phyloP scores from a whole-genome alignment of 2,329 filamentous ascomycete species.

The Colletotrichum coccodes region DNA sequence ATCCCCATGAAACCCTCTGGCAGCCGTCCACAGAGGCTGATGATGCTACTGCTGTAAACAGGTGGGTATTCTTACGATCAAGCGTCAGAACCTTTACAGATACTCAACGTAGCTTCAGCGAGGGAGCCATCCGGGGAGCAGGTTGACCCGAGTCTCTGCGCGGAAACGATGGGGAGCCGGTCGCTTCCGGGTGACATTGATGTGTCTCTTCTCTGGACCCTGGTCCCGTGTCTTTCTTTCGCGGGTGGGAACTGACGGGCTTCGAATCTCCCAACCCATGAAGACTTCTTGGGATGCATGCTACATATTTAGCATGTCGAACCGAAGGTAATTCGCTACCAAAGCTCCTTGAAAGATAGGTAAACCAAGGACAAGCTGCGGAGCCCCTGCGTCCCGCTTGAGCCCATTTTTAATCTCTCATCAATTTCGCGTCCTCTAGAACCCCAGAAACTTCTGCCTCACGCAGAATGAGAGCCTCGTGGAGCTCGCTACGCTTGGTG shows the following conservation, averaged over 20 bases:
- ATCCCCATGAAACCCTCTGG: conserved; percentile 52
- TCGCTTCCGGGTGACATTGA: background rate
- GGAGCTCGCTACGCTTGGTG: conserved; percentile 14
- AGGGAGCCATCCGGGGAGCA: background rate
- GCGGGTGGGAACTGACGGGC: background rate
- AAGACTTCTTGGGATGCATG: background rate
- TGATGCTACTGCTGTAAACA: background rate
- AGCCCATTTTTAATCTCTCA: background rate
- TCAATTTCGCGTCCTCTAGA: background rate
- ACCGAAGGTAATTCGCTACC: no score
- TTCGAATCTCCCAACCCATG: background rate
- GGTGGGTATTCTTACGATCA: no score
- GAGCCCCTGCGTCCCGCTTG: background rate
- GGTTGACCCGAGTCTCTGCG: background rate
- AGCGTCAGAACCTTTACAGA: no score
- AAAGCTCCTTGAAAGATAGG: background rate
- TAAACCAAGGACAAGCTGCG: background rate
- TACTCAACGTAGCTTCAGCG: background rate
- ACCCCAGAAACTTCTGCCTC: background rate
- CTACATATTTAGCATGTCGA: background rate
- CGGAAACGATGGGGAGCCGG: background rate
- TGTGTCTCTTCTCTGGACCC: background rate
- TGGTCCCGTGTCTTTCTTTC: background rate
- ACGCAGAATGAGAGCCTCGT: conserved; percentile 24
- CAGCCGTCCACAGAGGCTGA: conserved; percentile 25